Evolutionary conservation across 225 moss, liverwort and hornwort species (phyloP).

Genomic region (Bryoerythrophyllum caledonicum): DNA sequence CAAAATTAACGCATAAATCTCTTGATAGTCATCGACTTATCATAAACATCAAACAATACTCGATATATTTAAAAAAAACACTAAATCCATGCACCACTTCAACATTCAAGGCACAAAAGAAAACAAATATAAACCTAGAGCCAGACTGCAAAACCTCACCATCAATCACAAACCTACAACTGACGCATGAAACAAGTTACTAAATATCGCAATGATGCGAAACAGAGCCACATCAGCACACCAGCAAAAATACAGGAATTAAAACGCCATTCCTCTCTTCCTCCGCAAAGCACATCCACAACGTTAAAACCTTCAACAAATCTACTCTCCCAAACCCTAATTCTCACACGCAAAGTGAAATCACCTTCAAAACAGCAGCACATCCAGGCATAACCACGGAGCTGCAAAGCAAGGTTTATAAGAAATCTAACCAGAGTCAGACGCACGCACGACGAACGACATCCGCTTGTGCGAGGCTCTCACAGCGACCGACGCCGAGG

Average conservation of each 20-base stretch:
- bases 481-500: conserved; percentile 9
- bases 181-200: not conserved
- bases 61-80: too few species aligned
- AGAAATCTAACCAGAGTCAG: conserved; percentile 18
- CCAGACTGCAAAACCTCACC: not conserved
- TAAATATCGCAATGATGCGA: not conserved
- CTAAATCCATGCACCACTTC: not conserved
- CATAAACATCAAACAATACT: not conserved
- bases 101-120: not conserved
- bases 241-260: not conserved
- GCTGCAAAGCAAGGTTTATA: not conserved
- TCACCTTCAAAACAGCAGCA: not conserved
- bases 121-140: not conserved
- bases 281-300: not conserved
- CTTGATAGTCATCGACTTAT: not conserved
- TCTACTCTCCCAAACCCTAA: not conserved
- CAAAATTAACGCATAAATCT: too few species aligned
- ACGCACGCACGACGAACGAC: conserved; percentile 16
- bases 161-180: not conserved
- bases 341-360: not conserved
- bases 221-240: not conserved
- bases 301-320: not conserved
- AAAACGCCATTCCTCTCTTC: too few species aligned
- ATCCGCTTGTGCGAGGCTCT: conserved; percentile 11
- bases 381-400: not conserved